Evolutionary conservation across 1,139 yeast species (phyloP), one percentile per base, ranked within the genome.

Genomic region (Pichia sp.): DNA sequence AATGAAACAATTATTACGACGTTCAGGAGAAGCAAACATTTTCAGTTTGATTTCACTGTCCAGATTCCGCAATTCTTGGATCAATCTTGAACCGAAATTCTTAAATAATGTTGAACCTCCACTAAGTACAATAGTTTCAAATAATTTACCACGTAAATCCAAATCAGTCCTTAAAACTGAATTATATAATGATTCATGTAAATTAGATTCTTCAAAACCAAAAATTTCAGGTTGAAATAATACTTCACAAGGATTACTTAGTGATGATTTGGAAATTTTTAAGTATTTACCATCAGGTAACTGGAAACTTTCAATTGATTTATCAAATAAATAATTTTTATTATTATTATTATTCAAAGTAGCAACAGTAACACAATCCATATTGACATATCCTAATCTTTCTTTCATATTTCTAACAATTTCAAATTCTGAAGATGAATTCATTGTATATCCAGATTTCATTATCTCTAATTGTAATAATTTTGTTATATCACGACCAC

Each of bases 21-120:
- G 70, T 55, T 90, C 96, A 2, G 95, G 94, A 4, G 97, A 95
- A 1, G 97, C 96, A 59, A 70, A 81, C 42, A 90, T 85, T 62
- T 84, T 84, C 43, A 90, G 74, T 58, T 85, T 85, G 56, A 83
- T 76, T 31, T 54, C 57, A 41, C 77, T 76, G 45, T 67, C 67
- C 9, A 74, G 68, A 1, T 71, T 55, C 52, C 80, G 80, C 54
- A 89, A 64, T 52, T 89, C 97, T n/a, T 66, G 59, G 30, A 90
- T 64, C 45, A 90, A 65, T 47, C 97, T 66, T 54, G 84, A 89
- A 5, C 96, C 97, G 62, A 89, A 87, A 25, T 92, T 89, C 45
- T 68, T 69, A 34, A 83, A 65, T 51, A 87, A 64, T 0, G 97
- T 87, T 7, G 87, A 76, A 0, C 97, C 97, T 8, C 97, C 97